Evolutionary conservation across 768 basidiomycete genomes (phyloP), one percentile per base, ranked within the genome.

Genomic region (Phanerochaete carnosa): DNA sequence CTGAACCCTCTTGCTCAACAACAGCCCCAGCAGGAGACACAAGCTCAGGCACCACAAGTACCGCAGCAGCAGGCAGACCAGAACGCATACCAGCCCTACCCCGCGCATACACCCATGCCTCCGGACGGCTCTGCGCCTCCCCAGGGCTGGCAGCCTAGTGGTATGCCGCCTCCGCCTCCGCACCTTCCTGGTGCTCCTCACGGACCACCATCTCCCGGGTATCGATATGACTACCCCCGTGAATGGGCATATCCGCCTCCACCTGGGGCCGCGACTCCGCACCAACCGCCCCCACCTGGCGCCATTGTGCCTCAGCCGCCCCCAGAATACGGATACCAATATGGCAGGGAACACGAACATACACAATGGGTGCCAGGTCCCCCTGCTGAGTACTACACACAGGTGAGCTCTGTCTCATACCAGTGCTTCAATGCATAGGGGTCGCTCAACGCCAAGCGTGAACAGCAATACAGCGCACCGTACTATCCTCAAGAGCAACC

Each of bases 141-240:
- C 5, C 87, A 84, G 61, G 76, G 85, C 19, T 89, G 89, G 88
- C 87, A 88, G 66, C 77, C 85, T 4, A 79, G 77, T 45, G 80
- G 79, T 25, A 86, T 90, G 43, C 80, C 84, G 0, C 87, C 88
- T 7, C 81, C 86, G 56, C 88, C 89, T 64, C 83, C 86, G 0
- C 88, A 82, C 64, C 71, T 84, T 4, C 64, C 61, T 19, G 65
- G 65, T 45, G 64, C 64, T 6, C 62, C 64, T 59, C 77, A 77
- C 5, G 76, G 30, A 77, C 82, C 64, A 74, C 82, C 78, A 79
- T 50, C 80, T 25, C 54, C 54, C 3, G 54, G 35, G 12, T 55
- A 55, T 28, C 33, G 54, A 2, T 43, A 80, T 1, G 77, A 82
- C 11, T 75, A 72, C 46, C 39, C 39, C 19, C 67, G 79, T 13